These are phyloP conservation scores for Populus ilicifolia DNA, from an alignment of 345 rosid genomes.

Conservation along the genomic window DNA sequence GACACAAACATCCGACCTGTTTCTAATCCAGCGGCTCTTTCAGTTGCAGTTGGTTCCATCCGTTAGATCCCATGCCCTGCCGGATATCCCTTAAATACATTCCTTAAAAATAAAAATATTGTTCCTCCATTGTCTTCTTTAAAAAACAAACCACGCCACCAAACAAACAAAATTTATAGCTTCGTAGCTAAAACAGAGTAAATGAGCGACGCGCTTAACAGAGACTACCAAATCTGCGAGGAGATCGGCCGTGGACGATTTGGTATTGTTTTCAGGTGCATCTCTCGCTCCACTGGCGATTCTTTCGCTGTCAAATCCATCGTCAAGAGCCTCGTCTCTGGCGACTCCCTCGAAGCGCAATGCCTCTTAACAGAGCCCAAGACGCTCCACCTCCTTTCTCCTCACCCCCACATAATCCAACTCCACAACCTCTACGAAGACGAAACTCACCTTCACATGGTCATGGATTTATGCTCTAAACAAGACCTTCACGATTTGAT, in stretches of 20 bases:
- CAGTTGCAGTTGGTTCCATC: neutral
- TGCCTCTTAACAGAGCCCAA: constrained; percentile 72
- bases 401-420: constrained; percentile 58
- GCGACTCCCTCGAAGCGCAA: constrained; percentile 61
- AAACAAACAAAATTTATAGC: no score
- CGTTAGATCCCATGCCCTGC: constrained; percentile 6
- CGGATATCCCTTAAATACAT: constrained; percentile 34
- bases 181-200: neutral
- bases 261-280: constrained; percentile 60
- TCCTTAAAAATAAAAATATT: neutral
- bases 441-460: constrained; percentile 47
- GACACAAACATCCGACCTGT: no score
- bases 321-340: constrained; percentile 48
- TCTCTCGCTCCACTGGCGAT: constrained; percentile 38
- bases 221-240: constrained; percentile 51
- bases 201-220: constrained; percentile 47
- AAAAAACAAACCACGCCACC: neutral
- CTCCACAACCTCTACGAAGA: constrained; percentile 54
- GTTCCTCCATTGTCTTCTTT: neutral
- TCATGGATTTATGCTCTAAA: constrained; percentile 59
- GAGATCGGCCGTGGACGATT: constrained; percentile 82
- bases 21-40: constrained; percentile 14
- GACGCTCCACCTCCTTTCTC: constrained; percentile 55
- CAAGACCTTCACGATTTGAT: constrained; percentile 49
- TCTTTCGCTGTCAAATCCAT: constrained; percentile 69